Base-by-base conservation (phyloP, 495 filamentous ascomycete genomes). In the Hypoxylon lenormandii region DNA sequence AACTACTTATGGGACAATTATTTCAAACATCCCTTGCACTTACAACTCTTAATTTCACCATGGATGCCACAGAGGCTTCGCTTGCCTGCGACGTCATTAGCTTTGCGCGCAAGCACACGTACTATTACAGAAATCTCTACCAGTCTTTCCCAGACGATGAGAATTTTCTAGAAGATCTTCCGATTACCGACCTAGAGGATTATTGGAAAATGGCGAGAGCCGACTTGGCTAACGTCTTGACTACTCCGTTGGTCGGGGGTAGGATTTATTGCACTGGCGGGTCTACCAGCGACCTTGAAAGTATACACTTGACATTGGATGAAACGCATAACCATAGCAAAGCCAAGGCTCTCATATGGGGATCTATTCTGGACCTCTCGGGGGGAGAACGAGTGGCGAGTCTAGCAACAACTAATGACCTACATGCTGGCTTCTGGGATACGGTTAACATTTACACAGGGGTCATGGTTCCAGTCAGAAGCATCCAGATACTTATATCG, bases 191-290 rank as follows among this genome's bases (percentile, higher is more conserved):
- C 12, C 23, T 18, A 0, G 26, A 54, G 1, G 38, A 62, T 1
- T 62, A 62, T 8, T 62, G 59, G 59, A 38, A 45, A 5, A 26
- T 40, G 1, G 59, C 59, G 23, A 62, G 18, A 38, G 19, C 13
- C 16, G 49, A 53, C 6, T 28, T 7, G 16, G 38, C 37, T 1
- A 53, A 40, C 19, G 59, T 62, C 13, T 12, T 54, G 26, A 62
- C 49, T 4, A 36, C 49, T 1, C 59, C 59, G 8, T 28, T 62
- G n/a, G 28, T 28, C 5, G 42, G 30, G 7, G 59, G 59, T 16
- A 54, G 16, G 15, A 22, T 28, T 37, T 47, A 54, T 15, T 61
- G 58, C 37, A 46, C 11, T 10, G 8, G 22, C 8, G 46, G 48
- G 10, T 22, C 26, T 36, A 26, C 23, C 5, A 5, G 5, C 23